Evolutionary conservation across 768 basidiomycete species (phyloP).

Genomic region (Mycena venus): DNA sequence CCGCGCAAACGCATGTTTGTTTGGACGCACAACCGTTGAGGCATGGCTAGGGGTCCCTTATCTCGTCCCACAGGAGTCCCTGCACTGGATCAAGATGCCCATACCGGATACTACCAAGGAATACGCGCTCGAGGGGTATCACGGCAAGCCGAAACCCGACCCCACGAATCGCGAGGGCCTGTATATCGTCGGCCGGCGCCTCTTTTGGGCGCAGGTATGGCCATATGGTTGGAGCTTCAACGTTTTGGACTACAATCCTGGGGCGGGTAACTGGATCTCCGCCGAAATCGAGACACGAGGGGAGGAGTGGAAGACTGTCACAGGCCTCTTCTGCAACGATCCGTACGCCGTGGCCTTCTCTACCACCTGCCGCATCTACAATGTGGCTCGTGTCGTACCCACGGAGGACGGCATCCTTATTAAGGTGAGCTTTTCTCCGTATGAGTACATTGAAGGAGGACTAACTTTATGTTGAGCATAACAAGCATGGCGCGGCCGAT

Average conservation of each 20-base stretch:
- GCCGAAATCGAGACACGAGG: neutral
- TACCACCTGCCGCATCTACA: neutral
- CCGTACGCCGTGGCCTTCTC: neutral
- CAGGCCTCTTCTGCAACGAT: neutral
- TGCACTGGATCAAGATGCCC: slow-evolving; percentile 11
- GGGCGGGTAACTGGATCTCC: neutral
- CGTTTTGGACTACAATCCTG: slow-evolving; percentile 14
- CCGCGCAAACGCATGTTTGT: slow-evolving; percentile 1
- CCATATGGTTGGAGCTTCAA: slow-evolving; percentile 1
- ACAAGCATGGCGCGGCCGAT: neutral
- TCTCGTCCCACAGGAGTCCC: neutral
- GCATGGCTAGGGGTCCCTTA: slow-evolving; percentile 1
- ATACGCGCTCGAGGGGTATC: neutral
- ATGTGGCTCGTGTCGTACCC: neutral
- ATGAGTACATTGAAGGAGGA: neutral
- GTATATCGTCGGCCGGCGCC: slow-evolving; percentile 14
- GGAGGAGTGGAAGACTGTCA: neutral
- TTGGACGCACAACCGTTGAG: slow-evolving; percentile 8
- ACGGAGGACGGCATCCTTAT: slow-evolving; percentile 20
- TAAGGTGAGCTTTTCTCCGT: slow-evolving; percentile 3
- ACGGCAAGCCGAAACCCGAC: neutral
- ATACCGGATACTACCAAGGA: neutral
- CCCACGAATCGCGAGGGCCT: slow-evolving; percentile 10
- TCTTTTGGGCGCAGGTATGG: slow-evolving; percentile 14
- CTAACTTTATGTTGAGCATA: neutral